A percentile compares a stretch with the other conserved stretches of the same genome.
These are phyloP conservation scores for Hyaloscypha bicolor DNA, from an alignment of 495 filamentous ascomycete genomes.

Conservation along the genomic window DNA sequence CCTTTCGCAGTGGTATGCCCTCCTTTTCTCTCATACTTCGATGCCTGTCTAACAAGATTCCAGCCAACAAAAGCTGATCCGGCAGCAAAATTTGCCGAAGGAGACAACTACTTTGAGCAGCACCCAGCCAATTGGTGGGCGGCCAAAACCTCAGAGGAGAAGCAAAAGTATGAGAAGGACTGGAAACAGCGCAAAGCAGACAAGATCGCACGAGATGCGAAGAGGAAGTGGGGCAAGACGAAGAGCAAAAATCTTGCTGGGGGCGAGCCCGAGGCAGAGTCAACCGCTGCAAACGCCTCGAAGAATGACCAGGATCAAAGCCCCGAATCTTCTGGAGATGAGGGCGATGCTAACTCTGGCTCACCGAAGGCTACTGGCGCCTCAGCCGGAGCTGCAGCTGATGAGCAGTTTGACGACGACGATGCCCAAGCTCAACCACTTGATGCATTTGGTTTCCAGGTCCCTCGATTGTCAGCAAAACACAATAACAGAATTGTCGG, in stretches of 20 bases:
- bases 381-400: neutral
- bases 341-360: neutral
- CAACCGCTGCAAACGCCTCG: neutral
- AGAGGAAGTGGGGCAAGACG: neutral
- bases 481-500: conserved; percentile 24
- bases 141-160: conserved; percentile 9
- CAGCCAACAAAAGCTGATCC: conserved; percentile 4
- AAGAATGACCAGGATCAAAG: neutral
- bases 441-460: conserved; percentile 21
- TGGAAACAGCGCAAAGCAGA: neutral
- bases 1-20: neutral
- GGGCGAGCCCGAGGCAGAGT: neutral
- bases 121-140: conserved; percentile 24
- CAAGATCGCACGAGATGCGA: neutral
- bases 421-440: neutral
- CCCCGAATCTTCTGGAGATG: neutral
- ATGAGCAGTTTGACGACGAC: neutral
- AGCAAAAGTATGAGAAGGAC: neutral
- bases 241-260: neutral
- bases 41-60: neutral
- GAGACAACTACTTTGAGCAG: conserved; percentile 19
- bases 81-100: neutral
- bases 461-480: conserved; percentile 12
- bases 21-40: neutral
- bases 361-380: neutral